These are phyloP conservation scores for Carallia pectinifolia DNA, from an alignment of 345 rosid genomes.

Conservation along the genomic window DNA sequence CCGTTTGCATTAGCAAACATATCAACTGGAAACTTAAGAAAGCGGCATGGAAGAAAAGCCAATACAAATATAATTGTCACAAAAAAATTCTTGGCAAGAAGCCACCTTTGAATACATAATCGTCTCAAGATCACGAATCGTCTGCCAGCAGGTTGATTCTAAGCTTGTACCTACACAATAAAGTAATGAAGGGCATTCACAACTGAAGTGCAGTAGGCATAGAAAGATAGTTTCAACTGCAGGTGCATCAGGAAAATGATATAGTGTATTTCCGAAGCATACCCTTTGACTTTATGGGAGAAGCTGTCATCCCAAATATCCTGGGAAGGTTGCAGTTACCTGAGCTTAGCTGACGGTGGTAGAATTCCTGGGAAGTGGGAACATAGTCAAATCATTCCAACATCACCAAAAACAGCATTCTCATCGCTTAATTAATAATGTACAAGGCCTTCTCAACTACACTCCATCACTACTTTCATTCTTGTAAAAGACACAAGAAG, in stretches of 20 bases:
- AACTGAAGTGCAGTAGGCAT: neutral
- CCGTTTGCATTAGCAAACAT: neutral
- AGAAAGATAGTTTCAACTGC: conserved; percentile 2
- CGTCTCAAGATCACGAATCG: conserved; percentile 61
- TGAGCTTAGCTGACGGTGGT: conserved; percentile 43
- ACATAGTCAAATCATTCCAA: conserved; percentile 12
- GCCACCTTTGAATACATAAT: conserved; percentile 81
- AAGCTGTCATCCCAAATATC: conserved; percentile 94
- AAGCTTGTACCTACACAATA: conserved; percentile 40
- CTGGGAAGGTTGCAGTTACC: conserved; percentile 50
- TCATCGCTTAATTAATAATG: too few relatives aligned
- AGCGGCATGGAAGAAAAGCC: neutral
- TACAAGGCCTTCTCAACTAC: too few relatives aligned
- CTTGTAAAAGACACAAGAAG: too few relatives aligned
- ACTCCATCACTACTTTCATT: too few relatives aligned
- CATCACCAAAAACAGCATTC: neutral
- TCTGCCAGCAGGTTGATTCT: conserved; percentile 46
- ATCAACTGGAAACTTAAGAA: neutral
- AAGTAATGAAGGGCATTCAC: conserved; percentile 10
- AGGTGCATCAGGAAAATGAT: neutral
- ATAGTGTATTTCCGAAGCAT: conserved; percentile 6
- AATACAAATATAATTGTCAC: conserved; percentile 7
- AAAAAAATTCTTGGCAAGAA: conserved; percentile 13
- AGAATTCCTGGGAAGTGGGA: conserved; percentile 80
- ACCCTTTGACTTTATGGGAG: conserved; percentile 84